phyloP scores from a whole-genome alignment of 371 early-diverging fungal species.

The Saksenaea vasiformis region DNA sequence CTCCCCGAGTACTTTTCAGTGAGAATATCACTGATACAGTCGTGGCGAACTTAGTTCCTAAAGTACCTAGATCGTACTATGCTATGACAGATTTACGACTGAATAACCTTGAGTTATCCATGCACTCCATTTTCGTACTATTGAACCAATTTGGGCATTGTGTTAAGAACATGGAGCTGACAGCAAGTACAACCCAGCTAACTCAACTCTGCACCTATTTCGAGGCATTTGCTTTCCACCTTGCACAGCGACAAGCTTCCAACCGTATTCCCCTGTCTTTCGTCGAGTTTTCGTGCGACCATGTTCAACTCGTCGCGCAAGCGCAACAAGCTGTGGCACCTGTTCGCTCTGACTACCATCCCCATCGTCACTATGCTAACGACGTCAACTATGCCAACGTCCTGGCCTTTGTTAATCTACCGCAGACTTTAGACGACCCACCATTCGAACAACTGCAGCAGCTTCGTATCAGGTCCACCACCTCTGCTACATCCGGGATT shows the following conservation, averaged over 20 bases:
- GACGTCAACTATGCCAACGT: neutral
- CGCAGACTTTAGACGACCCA: constrained; percentile 8
- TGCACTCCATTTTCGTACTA: neutral
- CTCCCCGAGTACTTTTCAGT: neutral
- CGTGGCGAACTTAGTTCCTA: neutral
- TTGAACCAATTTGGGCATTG: neutral
- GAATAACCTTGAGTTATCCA: neutral
- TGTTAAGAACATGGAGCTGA: neutral
- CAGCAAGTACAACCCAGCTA: neutral
- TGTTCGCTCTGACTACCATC: neutral
- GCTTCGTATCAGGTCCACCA: neutral
- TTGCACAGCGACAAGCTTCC: constrained; percentile 8
- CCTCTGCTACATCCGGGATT: neutral
- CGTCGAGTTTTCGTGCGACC: constrained; percentile 6
- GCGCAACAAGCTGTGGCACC: constrained; percentile 4
- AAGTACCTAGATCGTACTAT: neutral
- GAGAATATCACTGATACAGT: neutral
- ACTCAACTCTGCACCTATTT: constrained; percentile 10
- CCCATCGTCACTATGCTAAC: neutral
- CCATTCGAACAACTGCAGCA: constrained; percentile 10
- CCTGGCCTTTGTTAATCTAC: neutral
- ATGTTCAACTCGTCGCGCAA: neutral
- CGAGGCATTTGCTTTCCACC: constrained; percentile 10
- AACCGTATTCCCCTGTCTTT: constrained; percentile 12
- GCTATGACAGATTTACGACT: neutral